Evolutionary conservation across 345 rosid genomes (phyloP).

Genomic region (Nasturtium officinale): DNA sequence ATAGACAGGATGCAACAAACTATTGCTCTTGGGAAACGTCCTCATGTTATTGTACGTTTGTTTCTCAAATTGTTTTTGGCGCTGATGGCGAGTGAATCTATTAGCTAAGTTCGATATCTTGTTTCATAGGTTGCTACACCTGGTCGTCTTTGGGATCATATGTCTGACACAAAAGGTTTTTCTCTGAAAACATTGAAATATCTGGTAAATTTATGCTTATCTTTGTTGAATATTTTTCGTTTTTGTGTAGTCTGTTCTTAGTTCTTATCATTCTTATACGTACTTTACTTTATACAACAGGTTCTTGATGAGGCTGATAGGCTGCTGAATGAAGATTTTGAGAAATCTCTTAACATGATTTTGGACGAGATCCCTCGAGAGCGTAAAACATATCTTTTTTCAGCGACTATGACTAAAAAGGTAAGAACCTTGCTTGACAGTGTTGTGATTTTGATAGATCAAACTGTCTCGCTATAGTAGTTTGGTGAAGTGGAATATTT

Average conservation of each 20-base stretch:
- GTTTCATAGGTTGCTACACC: constrained; percentile 82
- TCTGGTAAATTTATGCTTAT: constrained; percentile 57
- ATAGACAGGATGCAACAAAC: constrained; percentile 85
- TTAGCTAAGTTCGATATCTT: neutral
- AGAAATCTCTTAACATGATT: constrained; percentile 84
- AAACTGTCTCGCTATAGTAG: neutral
- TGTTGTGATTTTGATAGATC: constrained; percentile 2
- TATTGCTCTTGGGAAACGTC: constrained; percentile 72
- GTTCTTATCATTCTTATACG: neutral
- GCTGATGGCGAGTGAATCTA: neutral
- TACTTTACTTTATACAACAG: constrained; percentile 42
- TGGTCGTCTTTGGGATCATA: constrained; percentile 89
- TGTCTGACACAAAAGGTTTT: constrained; percentile 87
- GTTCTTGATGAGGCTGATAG: constrained; percentile 97
- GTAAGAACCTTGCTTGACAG: constrained; percentile 36
- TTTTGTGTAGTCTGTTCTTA: constrained; percentile 6
- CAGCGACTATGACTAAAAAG: constrained; percentile 99
- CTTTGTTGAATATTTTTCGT: neutral
- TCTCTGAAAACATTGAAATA: constrained; percentile 74
- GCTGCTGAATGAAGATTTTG: constrained; percentile 89
- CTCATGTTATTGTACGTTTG: constrained; percentile 73
- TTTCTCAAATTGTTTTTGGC: neutral
- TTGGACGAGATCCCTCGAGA: constrained; percentile 70
- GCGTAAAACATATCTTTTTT: constrained; percentile 79
- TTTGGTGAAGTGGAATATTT: constrained; percentile 4